phyloP scores from a whole-genome alignment of 345 rosid species.

The Citrus reticulata region DNA sequence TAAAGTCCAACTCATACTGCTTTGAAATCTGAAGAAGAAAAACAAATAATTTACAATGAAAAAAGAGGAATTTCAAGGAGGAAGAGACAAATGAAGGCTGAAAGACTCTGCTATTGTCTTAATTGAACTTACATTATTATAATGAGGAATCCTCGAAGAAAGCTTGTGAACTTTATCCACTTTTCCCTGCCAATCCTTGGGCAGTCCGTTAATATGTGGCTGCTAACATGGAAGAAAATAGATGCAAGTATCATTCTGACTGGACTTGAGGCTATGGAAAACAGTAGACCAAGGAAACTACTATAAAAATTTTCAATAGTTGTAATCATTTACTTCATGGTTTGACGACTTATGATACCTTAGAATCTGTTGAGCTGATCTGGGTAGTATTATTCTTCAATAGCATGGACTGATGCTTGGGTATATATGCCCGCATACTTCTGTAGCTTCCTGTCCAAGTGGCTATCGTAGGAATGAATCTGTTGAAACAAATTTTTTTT shows the following conservation, averaged over 20 bases:
- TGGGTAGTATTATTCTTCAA: conserved; percentile 52
- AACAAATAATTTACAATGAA: background rate
- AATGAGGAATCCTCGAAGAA: conserved; percentile 61
- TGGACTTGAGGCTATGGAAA: background rate
- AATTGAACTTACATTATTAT: conserved; percentile 49
- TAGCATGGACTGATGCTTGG: conserved; percentile 74
- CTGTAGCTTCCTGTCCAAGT: conserved; percentile 87
- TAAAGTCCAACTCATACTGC: conserved; percentile 75
- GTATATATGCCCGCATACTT: conserved; percentile 62
- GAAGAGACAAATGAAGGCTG: background rate
- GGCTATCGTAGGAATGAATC: conserved; percentile 76
- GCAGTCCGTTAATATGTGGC: conserved; percentile 58
- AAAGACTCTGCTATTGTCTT: background rate
- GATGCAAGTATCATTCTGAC: background rate
- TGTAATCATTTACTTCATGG: background rate
- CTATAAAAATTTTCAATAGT: background rate
- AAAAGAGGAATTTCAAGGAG: background rate
- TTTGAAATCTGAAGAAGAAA: conserved; percentile 42
- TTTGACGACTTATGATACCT: background rate
- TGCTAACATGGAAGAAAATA: conserved; percentile 32
- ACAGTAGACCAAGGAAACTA: background rate
- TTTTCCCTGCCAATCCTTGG: conserved; percentile 60
- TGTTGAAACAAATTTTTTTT: conserved; percentile 20
- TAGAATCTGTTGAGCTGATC: conserved; percentile 29
- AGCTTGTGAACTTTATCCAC: conserved; percentile 59